Conservation (phyloP, 2,329 filamentous ascomycete genomes). For the Sarocladiaceae sp. region DNA sequence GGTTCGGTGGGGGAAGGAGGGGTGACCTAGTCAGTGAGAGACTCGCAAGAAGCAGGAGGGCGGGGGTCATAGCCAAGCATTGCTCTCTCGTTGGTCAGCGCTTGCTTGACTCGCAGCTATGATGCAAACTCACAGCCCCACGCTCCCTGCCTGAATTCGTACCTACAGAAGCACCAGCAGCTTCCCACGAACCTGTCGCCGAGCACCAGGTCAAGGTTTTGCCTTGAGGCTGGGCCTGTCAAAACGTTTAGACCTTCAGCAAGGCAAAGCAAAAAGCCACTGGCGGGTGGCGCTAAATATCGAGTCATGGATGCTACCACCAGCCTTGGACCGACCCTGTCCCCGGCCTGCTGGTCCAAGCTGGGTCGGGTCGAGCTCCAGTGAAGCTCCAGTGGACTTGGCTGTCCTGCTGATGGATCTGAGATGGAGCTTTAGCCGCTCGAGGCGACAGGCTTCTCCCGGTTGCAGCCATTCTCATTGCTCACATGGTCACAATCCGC, state of each 20-base stretch:
- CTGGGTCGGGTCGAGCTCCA: no score
- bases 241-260: no score
- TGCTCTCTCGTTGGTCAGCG: constrained; percentile 8
- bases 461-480: constrained; percentile 5
- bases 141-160: background rate
- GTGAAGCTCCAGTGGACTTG: no score
- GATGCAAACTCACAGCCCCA: constrained; percentile 3
- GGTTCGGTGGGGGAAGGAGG: background rate
- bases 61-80: constrained; percentile 1
- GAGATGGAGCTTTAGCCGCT: constrained; percentile 1
- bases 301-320: constrained; percentile 8
- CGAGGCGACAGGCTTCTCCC: constrained; percentile 9
- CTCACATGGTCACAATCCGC: constrained; percentile 6
- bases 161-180: no score
- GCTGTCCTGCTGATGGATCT: background rate
- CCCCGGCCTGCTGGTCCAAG: constrained; percentile 6
- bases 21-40: constrained; percentile 2
- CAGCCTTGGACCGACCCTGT: constrained; percentile 2
- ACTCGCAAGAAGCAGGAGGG: background rate
- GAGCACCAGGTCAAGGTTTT: no score
- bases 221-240: no score
- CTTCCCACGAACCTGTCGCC: no score
- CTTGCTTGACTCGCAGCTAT: constrained; percentile 6
- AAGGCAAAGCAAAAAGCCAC: background rate
- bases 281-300: constrained; percentile 7